Evolutionary conservation across 2,329 filamentous ascomycete genomes (phyloP).

Genomic region (Nemania abortiva): DNA sequence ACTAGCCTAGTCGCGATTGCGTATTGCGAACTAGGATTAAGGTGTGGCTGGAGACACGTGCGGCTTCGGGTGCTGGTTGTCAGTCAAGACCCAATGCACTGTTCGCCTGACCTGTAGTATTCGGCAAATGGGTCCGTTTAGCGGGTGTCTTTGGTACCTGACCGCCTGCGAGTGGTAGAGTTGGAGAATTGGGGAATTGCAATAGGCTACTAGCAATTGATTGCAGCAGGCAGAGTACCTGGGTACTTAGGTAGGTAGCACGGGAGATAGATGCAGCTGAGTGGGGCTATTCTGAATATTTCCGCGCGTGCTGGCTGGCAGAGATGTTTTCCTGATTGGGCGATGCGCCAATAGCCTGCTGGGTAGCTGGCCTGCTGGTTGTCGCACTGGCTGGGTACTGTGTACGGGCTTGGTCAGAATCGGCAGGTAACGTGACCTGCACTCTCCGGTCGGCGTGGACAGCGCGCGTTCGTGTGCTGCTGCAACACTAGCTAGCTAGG

Average conservation of each 20-base stretch:
- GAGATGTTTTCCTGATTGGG: slow-evolving; percentile 33
- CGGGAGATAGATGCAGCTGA: slow-evolving; percentile 28
- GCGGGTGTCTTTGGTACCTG: slow-evolving; percentile 26
- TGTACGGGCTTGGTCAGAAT: slow-evolving; percentile 35
- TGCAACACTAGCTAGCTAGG: slow-evolving; percentile 31
- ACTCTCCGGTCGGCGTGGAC: slow-evolving; percentile 47
- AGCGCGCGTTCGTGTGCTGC: slow-evolving; percentile 40
- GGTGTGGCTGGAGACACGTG: slow-evolving; percentile 31
- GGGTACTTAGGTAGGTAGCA: slow-evolving; percentile 4
- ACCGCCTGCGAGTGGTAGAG: not conserved
- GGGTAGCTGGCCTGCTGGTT: slow-evolving; percentile 36
- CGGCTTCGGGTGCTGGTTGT: slow-evolving; percentile 14
- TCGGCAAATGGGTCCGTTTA: not conserved
- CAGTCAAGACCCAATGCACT: not conserved
- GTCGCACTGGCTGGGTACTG: slow-evolving; percentile 30
- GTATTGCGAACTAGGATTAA: slow-evolving; percentile 7
- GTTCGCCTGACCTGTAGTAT: not conserved
- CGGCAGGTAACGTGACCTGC: slow-evolving; percentile 50
- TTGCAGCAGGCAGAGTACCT: slow-evolving; percentile 12
- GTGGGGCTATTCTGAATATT: slow-evolving; percentile 27
- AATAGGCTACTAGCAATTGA: slow-evolving; percentile 8
- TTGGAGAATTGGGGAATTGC: too few species aligned
- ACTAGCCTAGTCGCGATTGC: slow-evolving; percentile 1
- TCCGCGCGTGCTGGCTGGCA: slow-evolving; percentile 8
- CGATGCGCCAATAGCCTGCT: slow-evolving; percentile 28